These are phyloP conservation scores for Entamoeba dispar DNA, from an alignment of 208 protist species.

Conservation along the genomic window DNA sequence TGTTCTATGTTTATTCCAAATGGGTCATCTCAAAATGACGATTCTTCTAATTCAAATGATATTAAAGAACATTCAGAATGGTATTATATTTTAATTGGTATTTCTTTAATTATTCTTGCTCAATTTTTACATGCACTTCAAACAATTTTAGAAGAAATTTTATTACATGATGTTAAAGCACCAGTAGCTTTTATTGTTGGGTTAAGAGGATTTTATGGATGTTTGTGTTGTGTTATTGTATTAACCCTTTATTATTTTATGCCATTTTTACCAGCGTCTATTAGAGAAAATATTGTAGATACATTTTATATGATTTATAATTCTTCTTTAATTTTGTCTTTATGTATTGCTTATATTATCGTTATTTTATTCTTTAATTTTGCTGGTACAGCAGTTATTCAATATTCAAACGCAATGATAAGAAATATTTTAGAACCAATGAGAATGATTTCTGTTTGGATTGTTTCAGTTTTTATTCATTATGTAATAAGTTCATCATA, in stretches of 20 bases:
- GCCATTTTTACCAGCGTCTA: not conserved
- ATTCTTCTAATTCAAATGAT: not conserved
- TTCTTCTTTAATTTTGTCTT: not conserved
- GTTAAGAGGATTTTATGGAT: constrained; percentile 57
- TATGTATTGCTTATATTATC: constrained; percentile 21
- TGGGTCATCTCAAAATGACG: not conserved
- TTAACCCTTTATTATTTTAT: constrained; percentile 37
- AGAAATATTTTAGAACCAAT: constrained; percentile 36
- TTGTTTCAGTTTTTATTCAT: constrained; percentile 29
- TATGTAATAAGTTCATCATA: constrained; percentile 24
- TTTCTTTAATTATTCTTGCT: constrained; percentile 49
- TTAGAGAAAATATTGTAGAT: constrained; percentile 23
- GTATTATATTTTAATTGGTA: constrained; percentile 38
- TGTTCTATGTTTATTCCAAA: constrained; percentile 35
- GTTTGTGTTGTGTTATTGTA: constrained; percentile 41
- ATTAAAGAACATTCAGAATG: not conserved
- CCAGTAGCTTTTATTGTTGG: constrained; percentile 57
- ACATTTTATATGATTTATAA: constrained; percentile 22
- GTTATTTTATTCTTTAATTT: constrained; percentile 34
- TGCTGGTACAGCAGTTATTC: constrained; percentile 36
- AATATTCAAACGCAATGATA: constrained; percentile 18
- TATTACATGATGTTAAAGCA: constrained; percentile 48
- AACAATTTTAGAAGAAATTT: constrained; percentile 56
- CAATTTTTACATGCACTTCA: constrained; percentile 62
- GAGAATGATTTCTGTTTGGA: constrained; percentile 32